phyloP scores from a whole-genome alignment of 2,329 filamentous ascomycete genomes.

The Pestalotiopsis sp. region DNA sequence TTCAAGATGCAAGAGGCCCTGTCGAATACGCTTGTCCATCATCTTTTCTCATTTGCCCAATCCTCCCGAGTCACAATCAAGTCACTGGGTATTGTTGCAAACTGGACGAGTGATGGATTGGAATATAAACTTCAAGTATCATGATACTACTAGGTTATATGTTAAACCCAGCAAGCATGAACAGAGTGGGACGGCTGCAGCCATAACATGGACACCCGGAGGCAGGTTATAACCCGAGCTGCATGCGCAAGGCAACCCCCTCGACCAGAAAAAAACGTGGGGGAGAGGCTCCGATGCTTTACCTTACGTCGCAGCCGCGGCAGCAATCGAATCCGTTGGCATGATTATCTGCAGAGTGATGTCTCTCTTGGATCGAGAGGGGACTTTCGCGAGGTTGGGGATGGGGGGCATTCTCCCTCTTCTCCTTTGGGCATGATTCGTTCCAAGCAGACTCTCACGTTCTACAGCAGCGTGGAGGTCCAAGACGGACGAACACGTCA shows the following conservation, averaged over 20 bases:
- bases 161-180: not conserved
- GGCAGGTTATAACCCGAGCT: conserved; percentile 9
- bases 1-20: no score
- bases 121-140: not conserved
- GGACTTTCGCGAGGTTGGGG: conserved; percentile 10
- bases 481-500: conserved; percentile 3
- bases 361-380: conserved; percentile 17
- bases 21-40: no score
- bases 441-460: not conserved
- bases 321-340: not conserved
- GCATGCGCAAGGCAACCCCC: conserved; percentile 3
- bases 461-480: not conserved
- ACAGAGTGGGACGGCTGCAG: not conserved
- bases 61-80: no score
- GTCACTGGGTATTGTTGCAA: not conserved
- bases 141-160: not conserved
- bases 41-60: no score
- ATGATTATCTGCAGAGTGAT: conserved; percentile 21
- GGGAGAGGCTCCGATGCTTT: conserved; percentile 13
- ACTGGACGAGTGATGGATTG: not conserved
- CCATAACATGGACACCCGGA: not conserved
- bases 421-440: not conserved
- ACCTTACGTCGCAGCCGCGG: not conserved
- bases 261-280: conserved; percentile 19
- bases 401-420: not conserved